Percentiles rank a stretch among this genome's conserved stretches.
These are phyloP conservation scores for Pachysolen tannophilus DNA, from an alignment of 805 yeast species.

Conservation along the genomic window DNA sequence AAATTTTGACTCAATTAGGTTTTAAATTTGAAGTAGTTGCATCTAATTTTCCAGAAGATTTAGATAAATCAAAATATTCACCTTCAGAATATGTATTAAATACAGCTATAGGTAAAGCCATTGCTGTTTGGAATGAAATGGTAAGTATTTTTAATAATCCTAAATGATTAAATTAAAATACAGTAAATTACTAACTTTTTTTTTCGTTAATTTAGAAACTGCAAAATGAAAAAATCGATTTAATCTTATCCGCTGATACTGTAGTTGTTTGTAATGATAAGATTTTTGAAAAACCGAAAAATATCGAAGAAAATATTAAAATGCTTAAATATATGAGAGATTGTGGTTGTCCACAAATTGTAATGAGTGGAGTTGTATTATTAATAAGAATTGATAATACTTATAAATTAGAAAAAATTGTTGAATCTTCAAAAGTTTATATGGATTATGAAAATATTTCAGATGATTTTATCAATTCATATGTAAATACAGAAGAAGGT, in stretches of 20 bases:
- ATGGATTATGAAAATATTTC: slow-evolving; percentile 38
- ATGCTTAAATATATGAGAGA: slow-evolving; percentile 42
- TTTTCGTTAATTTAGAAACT: not conserved
- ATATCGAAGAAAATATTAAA: slow-evolving; percentile 38
- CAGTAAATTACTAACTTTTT: not conserved
- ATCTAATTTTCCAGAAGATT: slow-evolving; percentile 72
- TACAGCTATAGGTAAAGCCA: slow-evolving; percentile 65
- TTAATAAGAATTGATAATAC: slow-evolving; percentile 17
- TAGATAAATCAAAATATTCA: slow-evolving; percentile 42
- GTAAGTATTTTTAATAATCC: slow-evolving; percentile 7
- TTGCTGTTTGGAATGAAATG: slow-evolving; percentile 46
- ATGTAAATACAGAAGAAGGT: slow-evolving; percentile 71
- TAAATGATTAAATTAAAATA: slow-evolving; percentile 12
- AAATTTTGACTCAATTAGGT: slow-evolving; percentile 59
- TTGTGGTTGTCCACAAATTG: slow-evolving; percentile 33
- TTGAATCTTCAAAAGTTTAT: slow-evolving; percentile 20
- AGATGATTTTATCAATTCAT: slow-evolving; percentile 48
- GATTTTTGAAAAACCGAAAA: slow-evolving; percentile 78
- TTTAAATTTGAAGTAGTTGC: slow-evolving; percentile 38
- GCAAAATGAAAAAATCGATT: slow-evolving; percentile 11
- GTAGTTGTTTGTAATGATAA: slow-evolving; percentile 49
- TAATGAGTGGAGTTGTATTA: slow-evolving; percentile 47
- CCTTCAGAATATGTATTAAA: slow-evolving; percentile 56
- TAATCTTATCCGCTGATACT: slow-evolving; percentile 72
- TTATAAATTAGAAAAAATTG: slow-evolving; percentile 14